These are phyloP conservation scores for Rhytidhysteron rufulum DNA, from an alignment of 2,329 filamentous ascomycete genomes.

Conservation along the genomic window DNA sequence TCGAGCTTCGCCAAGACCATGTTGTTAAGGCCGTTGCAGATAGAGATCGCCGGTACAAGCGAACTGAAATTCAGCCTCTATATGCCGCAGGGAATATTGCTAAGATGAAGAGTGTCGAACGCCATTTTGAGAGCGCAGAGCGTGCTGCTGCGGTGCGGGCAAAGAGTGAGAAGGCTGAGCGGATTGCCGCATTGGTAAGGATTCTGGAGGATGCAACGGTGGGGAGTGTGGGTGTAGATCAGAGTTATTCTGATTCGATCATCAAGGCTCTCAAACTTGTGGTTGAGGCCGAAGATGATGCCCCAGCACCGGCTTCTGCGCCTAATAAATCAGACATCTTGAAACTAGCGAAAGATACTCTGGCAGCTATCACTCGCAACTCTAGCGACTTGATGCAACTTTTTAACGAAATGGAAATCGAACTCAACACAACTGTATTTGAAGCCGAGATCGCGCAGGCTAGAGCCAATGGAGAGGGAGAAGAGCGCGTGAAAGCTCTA, in stretches of 20 bases:
- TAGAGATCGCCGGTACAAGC: constrained; percentile 53
- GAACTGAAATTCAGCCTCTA: constrained; percentile 49
- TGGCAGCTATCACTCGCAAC: constrained; percentile 33
- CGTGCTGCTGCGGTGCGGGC: constrained; percentile 48
- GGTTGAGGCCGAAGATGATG: constrained; percentile 27
- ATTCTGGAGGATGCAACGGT: constrained; percentile 50
- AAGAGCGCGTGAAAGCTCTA: constrained; percentile 37
- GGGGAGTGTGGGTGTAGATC: constrained; percentile 49
- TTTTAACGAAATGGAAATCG: constrained; percentile 47
- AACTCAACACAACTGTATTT: constrained; percentile 51
- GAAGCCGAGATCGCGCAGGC: constrained; percentile 53
- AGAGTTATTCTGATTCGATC: constrained; percentile 48
- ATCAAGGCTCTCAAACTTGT: constrained; percentile 40
- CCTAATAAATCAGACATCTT: constrained; percentile 12
- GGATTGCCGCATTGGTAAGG: constrained; percentile 49
- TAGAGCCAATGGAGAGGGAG: constrained; percentile 37
- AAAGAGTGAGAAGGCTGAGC: constrained; percentile 46
- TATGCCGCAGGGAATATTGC: constrained; percentile 50
- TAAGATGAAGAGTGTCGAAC: constrained; percentile 46
- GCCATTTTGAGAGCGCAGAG: constrained; percentile 47
- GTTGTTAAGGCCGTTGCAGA: constrained; percentile 49
- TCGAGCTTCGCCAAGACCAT: constrained; percentile 49
- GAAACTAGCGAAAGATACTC: constrained; percentile 19
- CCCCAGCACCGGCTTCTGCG: constrained; percentile 21
- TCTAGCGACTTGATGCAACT: constrained; percentile 38